Conservation (phyloP, 805 yeast genomes). For the Kazachstania taianensis region DNA sequence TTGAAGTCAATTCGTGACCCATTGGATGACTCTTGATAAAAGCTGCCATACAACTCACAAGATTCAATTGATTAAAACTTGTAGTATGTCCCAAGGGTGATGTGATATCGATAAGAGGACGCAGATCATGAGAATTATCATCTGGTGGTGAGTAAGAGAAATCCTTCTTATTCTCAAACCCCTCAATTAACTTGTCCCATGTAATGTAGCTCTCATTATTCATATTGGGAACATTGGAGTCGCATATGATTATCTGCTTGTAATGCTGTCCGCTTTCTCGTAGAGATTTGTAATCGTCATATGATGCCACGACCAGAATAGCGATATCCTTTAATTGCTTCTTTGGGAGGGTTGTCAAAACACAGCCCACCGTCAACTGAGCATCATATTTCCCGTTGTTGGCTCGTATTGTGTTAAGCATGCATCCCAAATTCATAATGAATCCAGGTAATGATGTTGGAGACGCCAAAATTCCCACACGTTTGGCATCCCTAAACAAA, state of each 20-base stretch:
- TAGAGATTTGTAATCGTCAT: slow-evolving; percentile 16
- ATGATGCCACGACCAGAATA: slow-evolving; percentile 25
- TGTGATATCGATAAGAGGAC: slow-evolving; percentile 24
- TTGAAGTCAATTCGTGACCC: slow-evolving; percentile 28
- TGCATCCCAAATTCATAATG: slow-evolving; percentile 35
- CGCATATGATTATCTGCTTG: slow-evolving; percentile 28
- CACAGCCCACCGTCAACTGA: neutral
- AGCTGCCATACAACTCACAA: slow-evolving; percentile 46
- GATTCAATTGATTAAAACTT: slow-evolving; percentile 40
- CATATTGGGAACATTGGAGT: slow-evolving; percentile 4
- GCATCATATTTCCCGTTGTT: neutral
- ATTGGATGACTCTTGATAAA: slow-evolving; percentile 31
- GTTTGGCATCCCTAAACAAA: slow-evolving; percentile 8
- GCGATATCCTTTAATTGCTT: slow-evolving; percentile 22
- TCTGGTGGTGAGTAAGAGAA: slow-evolving; percentile 26
- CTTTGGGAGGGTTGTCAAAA: slow-evolving; percentile 29
- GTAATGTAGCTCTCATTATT: slow-evolving; percentile 10
- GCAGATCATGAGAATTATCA: slow-evolving; percentile 30
- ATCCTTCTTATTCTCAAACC: slow-evolving; percentile 8
- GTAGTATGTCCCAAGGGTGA: slow-evolving; percentile 20
- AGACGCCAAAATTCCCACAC: slow-evolving; percentile 24
- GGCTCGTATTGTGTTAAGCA: slow-evolving; percentile 24
- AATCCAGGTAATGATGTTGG: slow-evolving; percentile 30
- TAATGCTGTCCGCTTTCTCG: slow-evolving; percentile 24
- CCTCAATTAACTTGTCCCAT: slow-evolving; percentile 19